Base-by-base conservation (phyloP, 106 monocot species). In the Chionographis japonica region DNA sequence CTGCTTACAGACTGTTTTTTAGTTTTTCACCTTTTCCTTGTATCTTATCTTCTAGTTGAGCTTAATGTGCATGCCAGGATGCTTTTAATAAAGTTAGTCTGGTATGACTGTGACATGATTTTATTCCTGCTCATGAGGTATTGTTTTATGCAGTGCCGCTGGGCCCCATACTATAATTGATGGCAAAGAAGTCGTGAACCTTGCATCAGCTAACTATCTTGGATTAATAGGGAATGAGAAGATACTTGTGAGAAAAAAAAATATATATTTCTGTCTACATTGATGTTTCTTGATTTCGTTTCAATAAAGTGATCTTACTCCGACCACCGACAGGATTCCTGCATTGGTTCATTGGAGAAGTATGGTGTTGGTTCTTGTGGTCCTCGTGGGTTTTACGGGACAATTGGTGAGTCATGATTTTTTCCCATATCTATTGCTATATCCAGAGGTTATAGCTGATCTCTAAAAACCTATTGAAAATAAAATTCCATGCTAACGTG, bases 341-440 rank as follows among this genome's bases (percentile, higher is more conserved):
- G 92, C 62, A 67, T 87, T 75, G 80, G 78, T 64, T 84, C 97
- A 52, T 68, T 98, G 62, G 97, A 98, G 68, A 98, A 92, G 78
- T 98, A 98, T 73, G 97, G 97, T 90, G 97, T 98, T 74, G 97
- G 97, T 66, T 90, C 97, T 55, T 98, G 97, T 72, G 92, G 97
- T 35, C 92, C 97, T 56, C 97, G 92, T 73, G 83, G 87, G 58
- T 98, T 98, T 67, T 92, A 98, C 75, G 97, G 97, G 50, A 92
- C 97, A 68, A 83, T 98, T 56, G 97, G 97, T 98, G 73, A 73
- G 42, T 51, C 50, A 49, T 50, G 12, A 19, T 67, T 7, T 61
- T 18, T 38, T 56, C 42, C 53, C 10, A 9, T 19, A 12, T 37
- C 49, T 8, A 7, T 6, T 35, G 37, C 8, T 56, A 46, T 37